These are phyloP conservation scores for Anacardium occidentale DNA, from an alignment of 345 rosid genomes.

Conservation along the genomic window DNA sequence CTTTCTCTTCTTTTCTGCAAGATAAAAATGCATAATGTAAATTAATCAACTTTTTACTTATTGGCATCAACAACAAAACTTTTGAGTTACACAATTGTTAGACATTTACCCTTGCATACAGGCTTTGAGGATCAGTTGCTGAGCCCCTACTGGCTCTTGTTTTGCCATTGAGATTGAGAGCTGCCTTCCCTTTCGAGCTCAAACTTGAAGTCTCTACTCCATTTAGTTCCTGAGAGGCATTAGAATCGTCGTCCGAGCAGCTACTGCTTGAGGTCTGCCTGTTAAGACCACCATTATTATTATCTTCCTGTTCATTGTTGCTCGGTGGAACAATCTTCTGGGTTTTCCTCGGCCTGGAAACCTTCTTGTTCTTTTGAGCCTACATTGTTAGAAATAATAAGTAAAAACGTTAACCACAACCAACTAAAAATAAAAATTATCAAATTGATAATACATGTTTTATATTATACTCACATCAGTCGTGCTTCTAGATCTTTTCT, in stretches of 20 bases:
- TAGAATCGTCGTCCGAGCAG: slow-evolving; percentile 58
- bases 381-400: slow-evolving; percentile 18
- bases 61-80: neutral
- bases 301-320: slow-evolving; percentile 41
- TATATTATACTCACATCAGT: slow-evolving; percentile 48
- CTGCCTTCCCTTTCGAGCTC: slow-evolving; percentile 36
- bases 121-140: slow-evolving; percentile 81
- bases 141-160: slow-evolving; percentile 75
- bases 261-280: slow-evolving; percentile 43
- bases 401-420: slow-evolving; percentile 1
- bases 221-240: slow-evolving; percentile 40
- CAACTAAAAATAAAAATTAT: neutral
- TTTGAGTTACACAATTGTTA: too few relatives aligned
- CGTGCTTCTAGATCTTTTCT: slow-evolving; percentile 51
- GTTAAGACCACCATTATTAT: slow-evolving; percentile 20
- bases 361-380: slow-evolving; percentile 48
- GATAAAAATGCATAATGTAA: neutral
- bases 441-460: neutral
- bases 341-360: slow-evolving; percentile 37
- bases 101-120: slow-evolving; percentile 67
- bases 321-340: slow-evolving; percentile 25
- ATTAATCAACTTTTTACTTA: neutral
- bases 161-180: slow-evolving; percentile 58
- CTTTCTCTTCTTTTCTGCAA: slow-evolving; percentile 86
- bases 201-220: slow-evolving; percentile 38